Base-by-base conservation (phyloP, 768 basidiomycete species). In the Phylloporus arenicola region DNA sequence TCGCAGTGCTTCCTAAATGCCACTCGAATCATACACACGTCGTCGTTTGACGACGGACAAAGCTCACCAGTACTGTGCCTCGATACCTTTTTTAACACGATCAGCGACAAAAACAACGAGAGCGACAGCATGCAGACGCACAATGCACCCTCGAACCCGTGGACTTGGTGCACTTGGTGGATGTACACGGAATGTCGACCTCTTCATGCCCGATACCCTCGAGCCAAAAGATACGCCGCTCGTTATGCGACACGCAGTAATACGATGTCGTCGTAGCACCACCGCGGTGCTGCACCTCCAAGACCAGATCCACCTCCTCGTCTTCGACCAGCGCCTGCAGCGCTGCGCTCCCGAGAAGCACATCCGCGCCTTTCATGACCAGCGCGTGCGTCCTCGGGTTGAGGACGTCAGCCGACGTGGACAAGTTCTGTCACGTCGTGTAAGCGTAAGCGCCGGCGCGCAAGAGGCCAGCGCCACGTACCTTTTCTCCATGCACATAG, bases 401-500 rank as follows among this genome's bases (percentile, higher is more conserved):
- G 50, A 43, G 24, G 14, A 60, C 27, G 48, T 56, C 17, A 9
- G 58, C 53, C 25, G 44, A 40, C 12, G 57, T 59, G 10, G 33
- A 59, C 29, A 60, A 2, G n/a, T 39, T 24, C 61, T 64, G 17
- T 8, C 7, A 8, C 6, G 2, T 16, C 31, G 24, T 22, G 43
- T 43, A 12, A 53, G 43, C 9, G 9, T 19, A 31, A 8, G 13
- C 13, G 7, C 29, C 41, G 34, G n/a, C 9, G 31, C 16, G n/a
- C 40, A n/a, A 25, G 27, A 4, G 3, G n/a, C 20, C 2, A 13
- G 37, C 37, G 17, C 37, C n/a, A 45, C 54, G 12, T n/a, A 71
- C 71, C 58, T 61, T 65, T 17, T 68, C 67, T 39, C 52, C 22
- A 27, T 72, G 47, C 27, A 59, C 60, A 45, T 66, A 72, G 35